Evolutionary conservation across 2,329 filamentous ascomycete genomes (phyloP), one percentile per base, ranked within the genome.

Genomic region (Elsinoe arachidis): DNA sequence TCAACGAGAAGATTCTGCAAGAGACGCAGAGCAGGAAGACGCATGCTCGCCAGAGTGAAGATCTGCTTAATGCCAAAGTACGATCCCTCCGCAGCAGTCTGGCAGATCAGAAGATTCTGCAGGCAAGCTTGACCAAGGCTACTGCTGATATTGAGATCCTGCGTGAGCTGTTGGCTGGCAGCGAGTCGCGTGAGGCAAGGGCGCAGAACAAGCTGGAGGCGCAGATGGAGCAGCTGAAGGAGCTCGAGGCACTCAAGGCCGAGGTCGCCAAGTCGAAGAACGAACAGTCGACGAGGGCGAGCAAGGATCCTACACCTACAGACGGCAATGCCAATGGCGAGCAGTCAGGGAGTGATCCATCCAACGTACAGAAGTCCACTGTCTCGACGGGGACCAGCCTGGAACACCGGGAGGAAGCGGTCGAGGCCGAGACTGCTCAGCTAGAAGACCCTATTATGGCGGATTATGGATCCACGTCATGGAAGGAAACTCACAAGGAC

Each of bases 21-120:
- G 87, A 91, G 64, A 84, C 82, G 0, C 82, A 88, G 59, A 86
- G 83, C 63, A 85, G 85, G 44, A 82, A 87, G 34, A 83, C 80
- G 38, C 80, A 90, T 63, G 80, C 85, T 1, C 88, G 88, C 72
- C 91, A 88, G 67, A 88, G 87, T 80, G 88, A 92, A 66, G 80
- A 78, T 1, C 85, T 89, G 63, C 75, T 90, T 33, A 82, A 80
- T 51, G 76, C 77, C 55, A 89, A 87, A 69, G 73, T 90, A 43
- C 80, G 82, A 61, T 73, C 74, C 2, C 76, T 89, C 39, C 80
- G 84, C 52, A 86, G 90, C 59, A 86, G 89, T 77, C 60, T 85
- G 81, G 76, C 79, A 76, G 23, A 70, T 70, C 0, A 81, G 43
- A 78, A 81, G 23, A 69, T 72, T 6, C 69, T 88, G 5, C 77